phyloP scores from a whole-genome alignment of 2,329 filamentous ascomycete genomes.

The Arthrinium puccinioides region DNA sequence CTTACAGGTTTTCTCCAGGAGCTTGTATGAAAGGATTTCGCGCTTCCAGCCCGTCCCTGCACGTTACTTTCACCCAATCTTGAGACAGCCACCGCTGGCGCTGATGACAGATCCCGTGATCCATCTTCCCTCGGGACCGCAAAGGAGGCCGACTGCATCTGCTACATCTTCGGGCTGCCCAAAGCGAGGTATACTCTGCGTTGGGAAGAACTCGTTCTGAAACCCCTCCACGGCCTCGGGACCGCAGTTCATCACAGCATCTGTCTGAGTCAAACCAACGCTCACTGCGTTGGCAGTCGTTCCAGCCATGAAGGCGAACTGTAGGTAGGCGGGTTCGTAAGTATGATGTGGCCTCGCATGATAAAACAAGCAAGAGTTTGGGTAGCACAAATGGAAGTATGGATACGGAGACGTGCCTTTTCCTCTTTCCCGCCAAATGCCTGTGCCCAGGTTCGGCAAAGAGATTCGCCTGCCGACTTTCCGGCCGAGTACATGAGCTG shows the following conservation, averaged over 20 bases:
- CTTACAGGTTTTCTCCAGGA: too few species aligned
- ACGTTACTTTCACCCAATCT: slow-evolving; percentile 21
- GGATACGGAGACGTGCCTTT: slow-evolving; percentile 4
- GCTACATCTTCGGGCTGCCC: slow-evolving; percentile 28
- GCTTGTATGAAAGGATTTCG: too few species aligned
- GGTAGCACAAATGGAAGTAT: too few species aligned
- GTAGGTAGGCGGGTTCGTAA: neutral
- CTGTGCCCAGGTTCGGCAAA: slow-evolving; percentile 28
- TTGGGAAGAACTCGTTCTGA: slow-evolving; percentile 24
- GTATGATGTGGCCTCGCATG: too few species aligned
- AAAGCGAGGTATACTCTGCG: slow-evolving; percentile 23
- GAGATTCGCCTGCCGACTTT: slow-evolving; percentile 26
- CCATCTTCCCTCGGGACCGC: slow-evolving; percentile 25
- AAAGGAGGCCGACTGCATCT: slow-evolving; percentile 25
- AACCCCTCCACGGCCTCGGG: slow-evolving; percentile 22
- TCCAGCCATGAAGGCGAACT: slow-evolving; percentile 25
- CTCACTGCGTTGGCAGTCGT: slow-evolving; percentile 27
- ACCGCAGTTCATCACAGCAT: slow-evolving; percentile 23
- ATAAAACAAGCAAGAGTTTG: neutral
- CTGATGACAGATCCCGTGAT: slow-evolving; percentile 27
- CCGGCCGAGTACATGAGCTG: slow-evolving; percentile 24
- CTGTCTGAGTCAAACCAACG: slow-evolving; percentile 24
- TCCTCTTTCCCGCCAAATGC: slow-evolving; percentile 27
- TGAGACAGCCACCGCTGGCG: slow-evolving; percentile 27
- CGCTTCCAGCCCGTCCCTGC: too few species aligned